Conservation (phyloP, 306 rosid species). For the Cicer yamashitae region DNA sequence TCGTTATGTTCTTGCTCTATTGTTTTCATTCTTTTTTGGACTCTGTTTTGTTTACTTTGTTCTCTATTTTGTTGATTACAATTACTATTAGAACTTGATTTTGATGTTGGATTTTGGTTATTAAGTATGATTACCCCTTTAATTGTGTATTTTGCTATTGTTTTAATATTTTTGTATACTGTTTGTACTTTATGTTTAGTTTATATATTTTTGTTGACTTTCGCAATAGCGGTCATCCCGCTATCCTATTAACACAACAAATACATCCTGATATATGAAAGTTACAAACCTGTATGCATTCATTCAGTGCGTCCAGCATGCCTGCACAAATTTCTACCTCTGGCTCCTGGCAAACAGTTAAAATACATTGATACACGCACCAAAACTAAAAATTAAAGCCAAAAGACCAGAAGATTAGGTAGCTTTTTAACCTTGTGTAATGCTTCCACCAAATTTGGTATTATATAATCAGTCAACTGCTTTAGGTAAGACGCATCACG, state of each 20-base stretch:
- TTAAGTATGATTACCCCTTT: too few species aligned
- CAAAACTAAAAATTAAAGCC: constrained; percentile 28
- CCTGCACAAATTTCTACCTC: constrained; percentile 94
- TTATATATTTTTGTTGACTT: too few species aligned
- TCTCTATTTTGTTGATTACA: too few species aligned
- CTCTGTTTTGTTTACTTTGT: too few species aligned
- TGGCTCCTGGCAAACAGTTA: constrained; percentile 74
- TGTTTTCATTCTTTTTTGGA: too few species aligned
- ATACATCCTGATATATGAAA: constrained; percentile 21
- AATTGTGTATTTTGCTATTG: too few species aligned
- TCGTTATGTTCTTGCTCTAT: too few species aligned
- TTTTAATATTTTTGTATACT: too few species aligned
- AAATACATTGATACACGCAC: constrained; percentile 10
- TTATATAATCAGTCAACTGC: constrained; percentile 90
- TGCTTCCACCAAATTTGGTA: constrained; percentile 96
- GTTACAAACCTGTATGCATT: constrained; percentile 83
- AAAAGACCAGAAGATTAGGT: constrained; percentile 9
- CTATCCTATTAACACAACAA: constrained; percentile 9
- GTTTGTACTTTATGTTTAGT: too few species aligned
- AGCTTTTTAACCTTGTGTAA: constrained; percentile 77
- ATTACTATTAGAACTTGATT: too few species aligned
- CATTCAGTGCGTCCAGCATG: constrained; percentile 89
- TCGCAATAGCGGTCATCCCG: too few species aligned
- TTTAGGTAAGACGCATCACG: constrained; percentile 83
- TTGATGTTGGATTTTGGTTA: too few species aligned